Percentiles rank a stretch among this genome's conserved stretches.
Evolutionary conservation across 352 stramenopile genomes (phyloP).

Genomic region (Globisporangium perplexum): DNA sequence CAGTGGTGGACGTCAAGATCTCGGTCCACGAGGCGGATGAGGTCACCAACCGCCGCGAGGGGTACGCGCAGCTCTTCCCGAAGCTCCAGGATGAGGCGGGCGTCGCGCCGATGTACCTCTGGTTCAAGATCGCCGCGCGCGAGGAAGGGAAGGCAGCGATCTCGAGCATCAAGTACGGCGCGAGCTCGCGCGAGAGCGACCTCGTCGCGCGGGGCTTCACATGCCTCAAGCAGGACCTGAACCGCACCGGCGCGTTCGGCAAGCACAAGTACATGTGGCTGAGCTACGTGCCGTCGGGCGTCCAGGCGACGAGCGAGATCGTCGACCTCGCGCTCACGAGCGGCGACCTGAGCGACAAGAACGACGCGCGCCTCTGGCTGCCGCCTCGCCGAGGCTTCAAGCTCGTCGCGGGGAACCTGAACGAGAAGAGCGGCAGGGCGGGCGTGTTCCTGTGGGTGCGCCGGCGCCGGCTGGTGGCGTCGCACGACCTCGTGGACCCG

Average conservation of each 20-base stretch:
- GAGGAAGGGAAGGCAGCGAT: conserved; percentile 63
- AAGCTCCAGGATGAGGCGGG: conserved; percentile 43
- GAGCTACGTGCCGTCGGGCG: conserved; percentile 40
- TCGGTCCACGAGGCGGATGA: conserved; percentile 58
- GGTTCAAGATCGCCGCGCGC: conserved; percentile 48
- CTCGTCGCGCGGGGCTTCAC: conserved; percentile 70
- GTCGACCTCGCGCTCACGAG: conserved; percentile 62
- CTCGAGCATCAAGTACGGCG: conserved; percentile 56
- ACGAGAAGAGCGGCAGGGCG: conserved; percentile 45
- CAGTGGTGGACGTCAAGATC: conserved; percentile 60
- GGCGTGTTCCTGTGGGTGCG: conserved; percentile 66
- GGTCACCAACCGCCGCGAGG: conserved; percentile 41
- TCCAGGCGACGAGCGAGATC: conserved; percentile 48
- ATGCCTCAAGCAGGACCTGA: conserved; percentile 70
- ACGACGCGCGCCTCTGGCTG: conserved; percentile 58
- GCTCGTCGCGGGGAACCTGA: conserved; percentile 57
- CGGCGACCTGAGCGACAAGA: conserved; percentile 60
- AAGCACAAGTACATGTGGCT: conserved; percentile 80
- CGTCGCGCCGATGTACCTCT: conserved; percentile 42
- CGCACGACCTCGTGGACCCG: conserved; percentile 51
- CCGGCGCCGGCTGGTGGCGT: conserved; percentile 26
- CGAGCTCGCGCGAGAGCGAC: conserved; percentile 59
- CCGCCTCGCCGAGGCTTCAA: conserved; percentile 72
- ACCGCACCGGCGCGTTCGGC: conserved; percentile 48
- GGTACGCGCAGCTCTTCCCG: conserved; percentile 50